A percentile compares a stretch with the other conserved stretches of the same genome.
phyloP scores from a whole-genome alignment of 768 basidiomycete species.

The Rhizopogon vinicolor region DNA sequence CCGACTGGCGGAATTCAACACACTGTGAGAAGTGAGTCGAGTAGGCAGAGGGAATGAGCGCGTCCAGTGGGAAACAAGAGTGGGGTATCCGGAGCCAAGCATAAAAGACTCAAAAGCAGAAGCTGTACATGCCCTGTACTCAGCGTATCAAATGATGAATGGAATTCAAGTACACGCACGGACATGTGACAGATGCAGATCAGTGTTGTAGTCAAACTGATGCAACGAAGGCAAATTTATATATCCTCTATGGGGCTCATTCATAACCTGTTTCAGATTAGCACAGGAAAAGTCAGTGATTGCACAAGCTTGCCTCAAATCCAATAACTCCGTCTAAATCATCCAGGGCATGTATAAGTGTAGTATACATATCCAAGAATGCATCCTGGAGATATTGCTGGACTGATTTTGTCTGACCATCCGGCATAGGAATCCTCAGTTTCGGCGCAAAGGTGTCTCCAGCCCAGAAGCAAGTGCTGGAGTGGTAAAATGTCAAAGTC shows the following conservation, averaged over 20 bases:
- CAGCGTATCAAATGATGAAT: not conserved
- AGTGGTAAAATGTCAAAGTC: not conserved
- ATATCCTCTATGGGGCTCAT: constrained; percentile 94
- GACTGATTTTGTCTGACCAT: constrained; percentile 53
- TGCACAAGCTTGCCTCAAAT: constrained; percentile 63
- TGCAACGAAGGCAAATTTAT: constrained; percentile 79
- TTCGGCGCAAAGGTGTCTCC: constrained; percentile 85
- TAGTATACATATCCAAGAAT: constrained; percentile 74
- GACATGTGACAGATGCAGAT: constrained; percentile 78
- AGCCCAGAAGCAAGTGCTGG: constrained; percentile 89
- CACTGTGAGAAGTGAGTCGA: constrained; percentile 45
- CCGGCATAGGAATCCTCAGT: constrained; percentile 44
- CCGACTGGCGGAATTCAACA: constrained; percentile 55
- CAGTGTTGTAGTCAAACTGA: constrained; percentile 90
- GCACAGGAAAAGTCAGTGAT: not conserved
- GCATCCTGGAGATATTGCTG: constrained; percentile 81
- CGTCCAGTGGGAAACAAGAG: constrained; percentile 71
- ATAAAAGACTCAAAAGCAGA: constrained; percentile 87
- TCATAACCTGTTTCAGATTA: constrained; percentile 62
- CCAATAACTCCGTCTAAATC: constrained; percentile 79
- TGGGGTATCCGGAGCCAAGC: constrained; percentile 86
- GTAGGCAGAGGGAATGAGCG: constrained; percentile 91
- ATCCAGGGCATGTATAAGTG: constrained; percentile 62
- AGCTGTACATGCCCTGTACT: constrained; percentile 36
- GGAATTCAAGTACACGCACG: constrained; percentile 43